Percentiles rank a stretch among this genome's conserved stretches.
These are phyloP conservation scores for Chenopodium album DNA, from an alignment of 148 eudicot species.

Conservation along the genomic window DNA sequence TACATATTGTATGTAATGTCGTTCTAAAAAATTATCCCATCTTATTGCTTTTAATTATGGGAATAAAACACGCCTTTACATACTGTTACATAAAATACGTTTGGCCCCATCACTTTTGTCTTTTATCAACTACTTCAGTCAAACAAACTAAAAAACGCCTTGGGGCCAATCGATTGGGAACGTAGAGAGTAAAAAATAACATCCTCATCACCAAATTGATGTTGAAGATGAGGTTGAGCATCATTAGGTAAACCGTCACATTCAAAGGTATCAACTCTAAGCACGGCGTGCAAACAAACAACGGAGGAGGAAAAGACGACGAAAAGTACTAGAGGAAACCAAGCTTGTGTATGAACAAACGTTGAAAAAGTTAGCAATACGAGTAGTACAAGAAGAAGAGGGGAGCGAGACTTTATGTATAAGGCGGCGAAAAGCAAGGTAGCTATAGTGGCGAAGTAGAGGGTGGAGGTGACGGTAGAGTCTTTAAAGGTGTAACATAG, in stretches of 20 bases:
- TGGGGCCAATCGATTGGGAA: no score
- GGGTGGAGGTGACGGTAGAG: not conserved
- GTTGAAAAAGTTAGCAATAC: not conserved
- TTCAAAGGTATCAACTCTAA: not conserved
- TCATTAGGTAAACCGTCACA: not conserved
- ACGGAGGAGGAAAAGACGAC: not conserved
- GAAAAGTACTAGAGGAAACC: not conserved
- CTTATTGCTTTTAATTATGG: no score
- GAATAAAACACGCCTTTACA: no score
- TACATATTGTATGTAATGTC: no score
- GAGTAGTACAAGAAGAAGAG: not conserved
- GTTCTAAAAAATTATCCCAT: no score
- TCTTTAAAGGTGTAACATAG: not conserved
- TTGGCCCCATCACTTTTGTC: no score
- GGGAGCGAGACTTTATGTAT: conserved; percentile 27
- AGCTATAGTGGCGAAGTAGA: not conserved
- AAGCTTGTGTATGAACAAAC: not conserved
- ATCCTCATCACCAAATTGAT: no score
- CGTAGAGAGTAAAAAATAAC: no score
- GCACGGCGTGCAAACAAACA: conserved; percentile 38
- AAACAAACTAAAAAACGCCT: no score
- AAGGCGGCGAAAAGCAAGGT: conserved; percentile 37
- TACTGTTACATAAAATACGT: no score
- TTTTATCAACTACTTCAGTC: no score
- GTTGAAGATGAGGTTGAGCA: not conserved